These are phyloP conservation scores for Candida gorgasii DNA, from an alignment of 805 yeast species.

Conservation along the genomic window DNA sequence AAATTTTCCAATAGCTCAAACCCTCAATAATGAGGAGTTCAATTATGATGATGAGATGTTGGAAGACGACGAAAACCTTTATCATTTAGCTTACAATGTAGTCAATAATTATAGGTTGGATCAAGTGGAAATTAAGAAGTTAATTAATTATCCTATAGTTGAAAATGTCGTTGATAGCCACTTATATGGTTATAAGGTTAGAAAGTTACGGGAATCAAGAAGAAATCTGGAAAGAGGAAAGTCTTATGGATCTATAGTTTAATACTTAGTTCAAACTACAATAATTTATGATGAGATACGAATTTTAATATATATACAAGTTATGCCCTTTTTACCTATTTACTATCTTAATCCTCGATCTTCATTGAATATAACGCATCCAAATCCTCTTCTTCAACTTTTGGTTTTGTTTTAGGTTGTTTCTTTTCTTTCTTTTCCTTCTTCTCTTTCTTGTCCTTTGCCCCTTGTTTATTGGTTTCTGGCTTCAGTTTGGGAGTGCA, in stretches of 20 bases:
- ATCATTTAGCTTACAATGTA: conserved; percentile 30
- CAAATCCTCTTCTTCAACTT: conserved; percentile 32
- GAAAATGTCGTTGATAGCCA: conserved; percentile 43
- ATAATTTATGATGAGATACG: conserved; percentile 4
- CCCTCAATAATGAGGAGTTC: conserved; percentile 23
- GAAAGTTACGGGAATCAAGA: conserved; percentile 28
- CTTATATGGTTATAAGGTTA: conserved; percentile 42
- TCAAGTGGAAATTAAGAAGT: conserved; percentile 32
- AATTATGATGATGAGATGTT: conserved; percentile 34
- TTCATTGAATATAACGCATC: conserved; percentile 43
- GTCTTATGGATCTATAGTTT: conserved; percentile 31
- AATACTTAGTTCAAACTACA: neutral
- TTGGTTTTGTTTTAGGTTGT: conserved; percentile 8
- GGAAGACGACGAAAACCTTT: conserved; percentile 39
- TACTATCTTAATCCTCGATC: conserved; percentile 31
- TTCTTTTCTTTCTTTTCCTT: conserved; percentile 20
- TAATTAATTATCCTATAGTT: conserved; percentile 46
- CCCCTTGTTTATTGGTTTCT: conserved; percentile 9
- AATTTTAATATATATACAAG: conserved; percentile 11
- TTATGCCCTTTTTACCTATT: neutral
- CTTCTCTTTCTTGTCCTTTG: conserved; percentile 15
- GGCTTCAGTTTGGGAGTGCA: conserved; percentile 18
- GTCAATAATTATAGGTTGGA: conserved; percentile 35
- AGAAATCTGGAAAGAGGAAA: conserved; percentile 14
- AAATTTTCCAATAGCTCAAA: conserved; percentile 23